phyloP scores from a whole-genome alignment of 108 stramenopile genomes.

The Nannochloropsis salina region DNA sequence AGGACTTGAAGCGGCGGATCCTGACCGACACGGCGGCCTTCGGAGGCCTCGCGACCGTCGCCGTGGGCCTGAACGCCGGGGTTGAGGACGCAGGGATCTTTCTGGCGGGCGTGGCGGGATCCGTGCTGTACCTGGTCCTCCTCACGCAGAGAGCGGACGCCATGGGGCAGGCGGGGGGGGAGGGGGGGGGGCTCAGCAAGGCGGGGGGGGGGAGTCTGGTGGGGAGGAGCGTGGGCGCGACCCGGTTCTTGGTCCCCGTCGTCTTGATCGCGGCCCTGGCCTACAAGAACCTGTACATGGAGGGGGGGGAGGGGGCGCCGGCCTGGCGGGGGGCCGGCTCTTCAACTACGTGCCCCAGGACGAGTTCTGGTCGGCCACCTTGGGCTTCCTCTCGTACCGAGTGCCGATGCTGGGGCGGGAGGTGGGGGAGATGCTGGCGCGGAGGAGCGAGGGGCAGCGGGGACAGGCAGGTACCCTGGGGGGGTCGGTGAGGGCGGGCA shows the following conservation, averaged over 20 bases:
- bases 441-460: neutral
- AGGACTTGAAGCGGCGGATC: neutral
- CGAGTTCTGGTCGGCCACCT: neutral
- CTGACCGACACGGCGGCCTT: neutral
- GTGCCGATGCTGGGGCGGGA: conserved; percentile 1
- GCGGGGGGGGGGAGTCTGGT: neutral
- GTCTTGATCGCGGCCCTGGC: neutral
- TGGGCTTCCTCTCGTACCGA: neutral
- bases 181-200: neutral
- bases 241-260: neutral
- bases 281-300: neutral
- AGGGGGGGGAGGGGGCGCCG: neutral
- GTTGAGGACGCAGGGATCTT: neutral
- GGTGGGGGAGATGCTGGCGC: neutral
- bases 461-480: neutral
- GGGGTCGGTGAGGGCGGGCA: neutral
- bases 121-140: neutral
- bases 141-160: neutral
- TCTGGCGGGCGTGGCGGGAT: neutral
- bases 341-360: neutral
- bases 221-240: neutral
- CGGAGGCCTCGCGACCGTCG: neutral
- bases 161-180: neutral
- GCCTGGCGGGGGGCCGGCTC: neutral
- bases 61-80: neutral